Conservation (phyloP, 257 asterid species). For the Plectranthus barbatus region DNA sequence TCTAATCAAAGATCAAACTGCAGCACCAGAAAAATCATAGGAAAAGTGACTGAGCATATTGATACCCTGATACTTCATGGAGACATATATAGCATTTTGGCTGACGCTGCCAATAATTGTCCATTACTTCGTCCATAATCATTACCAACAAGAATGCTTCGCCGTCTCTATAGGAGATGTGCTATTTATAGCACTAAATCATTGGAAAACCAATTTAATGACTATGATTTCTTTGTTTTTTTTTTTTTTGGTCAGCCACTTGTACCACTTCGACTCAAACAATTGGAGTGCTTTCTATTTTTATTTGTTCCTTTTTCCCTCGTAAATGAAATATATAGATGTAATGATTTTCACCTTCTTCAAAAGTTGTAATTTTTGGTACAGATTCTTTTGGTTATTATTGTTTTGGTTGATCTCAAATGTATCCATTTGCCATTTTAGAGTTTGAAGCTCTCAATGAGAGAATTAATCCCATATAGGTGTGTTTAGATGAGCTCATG, state of each 20-base stretch:
- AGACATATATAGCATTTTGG: not conserved
- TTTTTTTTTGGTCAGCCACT: slow-evolving; percentile 60
- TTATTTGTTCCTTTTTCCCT: not conserved
- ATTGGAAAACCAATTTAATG: slow-evolving; percentile 6
- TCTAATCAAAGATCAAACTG: not conserved
- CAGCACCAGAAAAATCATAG: no score
- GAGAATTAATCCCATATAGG: no score
- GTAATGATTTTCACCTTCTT: slow-evolving; percentile 9
- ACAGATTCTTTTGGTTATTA: not conserved
- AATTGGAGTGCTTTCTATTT: slow-evolving; percentile 80
- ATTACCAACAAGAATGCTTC: no score
- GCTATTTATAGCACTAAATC: not conserved
- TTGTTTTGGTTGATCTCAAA: not conserved
- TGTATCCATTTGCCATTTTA: not conserved
- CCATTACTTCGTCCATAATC: no score
- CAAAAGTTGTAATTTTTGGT: not conserved
- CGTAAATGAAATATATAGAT: not conserved
- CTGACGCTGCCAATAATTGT: not conserved
- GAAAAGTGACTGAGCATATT: no score
- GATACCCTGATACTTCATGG: not conserved
- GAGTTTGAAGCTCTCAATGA: not conserved
- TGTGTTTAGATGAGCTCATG: no score
- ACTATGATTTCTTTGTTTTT: slow-evolving; percentile 8
- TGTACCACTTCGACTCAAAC: slow-evolving; percentile 70
- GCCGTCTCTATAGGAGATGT: not conserved